Conservation (phyloP, 768 basidiomycete genomes). For the Podaxis mareebaensis region DNA sequence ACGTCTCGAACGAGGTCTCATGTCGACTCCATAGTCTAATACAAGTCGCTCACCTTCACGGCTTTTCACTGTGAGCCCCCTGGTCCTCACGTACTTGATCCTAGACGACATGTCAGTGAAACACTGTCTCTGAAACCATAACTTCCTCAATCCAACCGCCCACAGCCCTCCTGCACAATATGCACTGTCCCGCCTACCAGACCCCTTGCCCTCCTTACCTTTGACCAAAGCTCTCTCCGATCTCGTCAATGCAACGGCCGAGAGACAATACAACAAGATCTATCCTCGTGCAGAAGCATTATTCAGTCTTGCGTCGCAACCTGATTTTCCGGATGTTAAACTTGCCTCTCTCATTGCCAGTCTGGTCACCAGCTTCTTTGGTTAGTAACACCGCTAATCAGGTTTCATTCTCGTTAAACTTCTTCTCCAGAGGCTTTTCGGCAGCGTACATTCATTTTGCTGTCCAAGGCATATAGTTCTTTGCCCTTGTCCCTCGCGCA, state of each 20-base stretch:
- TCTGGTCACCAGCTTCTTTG: constrained; percentile 51
- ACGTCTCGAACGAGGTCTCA: constrained; percentile 3
- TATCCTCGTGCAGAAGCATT: constrained; percentile 49
- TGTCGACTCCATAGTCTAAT: constrained; percentile 26
- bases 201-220: constrained; percentile 41
- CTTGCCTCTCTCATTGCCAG: constrained; percentile 44
- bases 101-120: constrained; percentile 57
- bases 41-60: constrained; percentile 39
- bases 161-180: constrained; percentile 59
- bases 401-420: constrained; percentile 12
- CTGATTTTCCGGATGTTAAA: constrained; percentile 46
- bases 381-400: constrained; percentile 35
- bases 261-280: constrained; percentile 57
- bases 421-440: constrained; percentile 55
- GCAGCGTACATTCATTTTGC: constrained; percentile 49
- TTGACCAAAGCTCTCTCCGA: constrained; percentile 46
- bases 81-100: constrained; percentile 67
- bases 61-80: constrained; percentile 55
- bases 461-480: constrained; percentile 67
- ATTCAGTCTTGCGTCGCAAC: constrained; percentile 38
- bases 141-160: not conserved
- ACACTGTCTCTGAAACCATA: constrained; percentile 12
- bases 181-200: constrained; percentile 57
- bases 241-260: constrained; percentile 51
- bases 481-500: constrained; percentile 55